A percentile compares a stretch with the other conserved stretches of the same genome.
phyloP scores from a whole-genome alignment of 345 rosid genomes.

The Eucalyptus erythrocorys region DNA sequence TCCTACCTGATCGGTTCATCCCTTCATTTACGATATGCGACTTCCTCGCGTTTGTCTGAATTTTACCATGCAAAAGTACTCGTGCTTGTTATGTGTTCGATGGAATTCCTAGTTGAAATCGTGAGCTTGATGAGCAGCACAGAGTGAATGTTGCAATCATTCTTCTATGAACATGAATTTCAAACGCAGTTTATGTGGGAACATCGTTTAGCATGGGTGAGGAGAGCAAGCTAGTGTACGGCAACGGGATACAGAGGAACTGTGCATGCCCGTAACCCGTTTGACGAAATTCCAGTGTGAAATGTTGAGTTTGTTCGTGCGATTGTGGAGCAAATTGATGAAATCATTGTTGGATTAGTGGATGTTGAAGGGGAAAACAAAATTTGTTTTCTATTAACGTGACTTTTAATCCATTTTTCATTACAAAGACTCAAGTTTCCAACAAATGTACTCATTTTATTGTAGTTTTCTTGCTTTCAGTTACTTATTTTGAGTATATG shows the following conservation, averaged over 20 bases:
- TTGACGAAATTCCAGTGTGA: neutral
- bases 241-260: neutral
- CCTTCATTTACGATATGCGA: neutral
- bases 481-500: neutral
- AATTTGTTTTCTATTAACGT: neutral
- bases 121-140: neutral
- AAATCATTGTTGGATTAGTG: neutral
- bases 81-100: neutral
- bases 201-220: neutral
- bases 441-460: neutral
- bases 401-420: neutral
- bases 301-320: neutral
- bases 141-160: accelerated
- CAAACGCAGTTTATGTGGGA: neutral
- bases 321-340: neutral
- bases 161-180: neutral
- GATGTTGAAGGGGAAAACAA: neutral
- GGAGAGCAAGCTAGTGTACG: neutral
- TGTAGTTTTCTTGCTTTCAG: neutral
- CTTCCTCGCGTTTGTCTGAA: neutral
- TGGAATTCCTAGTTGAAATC: neutral
- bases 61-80: neutral
- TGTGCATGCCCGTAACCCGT: neutral
- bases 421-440: neutral
- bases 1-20: neutral